phyloP scores from a whole-genome alignment of 345 rosid species.

The Passiflora organensis region DNA sequence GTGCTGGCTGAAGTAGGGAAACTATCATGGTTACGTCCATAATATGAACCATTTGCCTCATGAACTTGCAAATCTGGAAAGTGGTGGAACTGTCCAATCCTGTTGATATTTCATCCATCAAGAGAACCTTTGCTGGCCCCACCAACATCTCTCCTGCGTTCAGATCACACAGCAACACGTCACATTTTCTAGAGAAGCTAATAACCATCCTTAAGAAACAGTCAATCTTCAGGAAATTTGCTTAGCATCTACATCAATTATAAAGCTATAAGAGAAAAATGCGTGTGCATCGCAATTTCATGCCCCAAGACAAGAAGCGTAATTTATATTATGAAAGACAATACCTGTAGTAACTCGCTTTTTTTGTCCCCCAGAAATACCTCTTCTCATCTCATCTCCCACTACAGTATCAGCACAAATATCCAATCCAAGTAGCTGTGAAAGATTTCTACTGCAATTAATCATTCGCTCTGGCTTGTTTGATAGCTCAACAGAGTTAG shows the following conservation, averaged over 20 bases:
- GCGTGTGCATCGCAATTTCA: too few relatives aligned
- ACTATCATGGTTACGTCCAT: conserved; percentile 45
- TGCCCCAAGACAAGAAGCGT: too few relatives aligned
- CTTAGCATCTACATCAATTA: too few relatives aligned
- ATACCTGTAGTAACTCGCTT: conserved; percentile 49
- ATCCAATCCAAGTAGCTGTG: conserved; percentile 46
- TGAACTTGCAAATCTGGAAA: conserved; percentile 39
- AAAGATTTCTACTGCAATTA: neutral
- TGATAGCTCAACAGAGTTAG: neutral
- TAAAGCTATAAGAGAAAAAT: too few relatives aligned
- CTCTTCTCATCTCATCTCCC: conserved; percentile 42
- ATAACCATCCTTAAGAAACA: too few relatives aligned
- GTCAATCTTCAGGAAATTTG: too few relatives aligned
- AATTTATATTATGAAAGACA: too few relatives aligned
- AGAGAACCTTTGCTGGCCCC: conserved; percentile 79
- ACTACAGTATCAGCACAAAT: conserved; percentile 40
- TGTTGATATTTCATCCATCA: conserved; percentile 95
- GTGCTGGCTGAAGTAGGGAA: conserved; percentile 48
- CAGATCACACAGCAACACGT: too few relatives aligned
- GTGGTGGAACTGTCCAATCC: conserved; percentile 88
- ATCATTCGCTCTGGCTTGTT: neutral
- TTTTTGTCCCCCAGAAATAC: conserved; percentile 48
- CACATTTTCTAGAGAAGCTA: too few relatives aligned
- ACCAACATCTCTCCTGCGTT: conserved; percentile 96
- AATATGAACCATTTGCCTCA: conserved; percentile 45